These are phyloP conservation scores for Pichia phayaonensis DNA, from an alignment of 805 yeast species.

Conservation along the genomic window DNA sequence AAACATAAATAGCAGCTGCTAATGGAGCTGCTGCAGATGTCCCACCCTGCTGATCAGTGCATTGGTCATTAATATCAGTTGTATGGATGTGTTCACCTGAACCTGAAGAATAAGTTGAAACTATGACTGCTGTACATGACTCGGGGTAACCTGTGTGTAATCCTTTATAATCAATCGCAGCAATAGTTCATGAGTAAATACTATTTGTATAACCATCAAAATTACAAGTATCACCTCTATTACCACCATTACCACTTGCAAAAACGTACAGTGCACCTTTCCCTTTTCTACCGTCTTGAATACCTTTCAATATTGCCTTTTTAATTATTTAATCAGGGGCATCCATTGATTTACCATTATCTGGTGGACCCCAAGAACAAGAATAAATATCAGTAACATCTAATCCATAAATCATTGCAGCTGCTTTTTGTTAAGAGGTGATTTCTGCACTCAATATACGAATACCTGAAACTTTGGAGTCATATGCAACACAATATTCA, in stretches of 20 bases:
- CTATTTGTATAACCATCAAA: conserved; percentile 97
- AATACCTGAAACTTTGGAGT: conserved; percentile 80
- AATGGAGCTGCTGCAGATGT: conserved; percentile 98
- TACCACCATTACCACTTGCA: conserved; percentile 94
- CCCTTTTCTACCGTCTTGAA: conserved; percentile 68
- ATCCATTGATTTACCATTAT: conserved; percentile 80
- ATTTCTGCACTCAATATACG: conserved; percentile 79
- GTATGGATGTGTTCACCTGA: conserved; percentile 85
- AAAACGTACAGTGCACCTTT: conserved; percentile 89
- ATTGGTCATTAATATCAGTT: conserved; percentile 63
- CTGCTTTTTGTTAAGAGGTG: conserved; percentile 84
- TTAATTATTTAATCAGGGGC: conserved; percentile 75
- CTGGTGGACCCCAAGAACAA: conserved; percentile 98
- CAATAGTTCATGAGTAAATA: conserved; percentile 89
- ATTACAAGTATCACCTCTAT: conserved; percentile 80
- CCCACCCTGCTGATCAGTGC: conserved; percentile 82
- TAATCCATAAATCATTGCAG: conserved; percentile 70
- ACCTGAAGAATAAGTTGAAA: conserved; percentile 88
- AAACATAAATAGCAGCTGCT: conserved; percentile 91
- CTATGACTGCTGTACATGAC: conserved; percentile 90
- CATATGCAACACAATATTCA: conserved; percentile 85
- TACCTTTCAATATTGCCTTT: conserved; percentile 79
- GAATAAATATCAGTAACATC: conserved; percentile 89
- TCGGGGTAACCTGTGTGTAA: conserved; percentile 86
- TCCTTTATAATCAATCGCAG: conserved; percentile 85